Evolutionary conservation across 495 filamentous ascomycete species (phyloP), one percentile per base, ranked within the genome.

Genomic region (Annulohypoxylon maeteangense): DNA sequence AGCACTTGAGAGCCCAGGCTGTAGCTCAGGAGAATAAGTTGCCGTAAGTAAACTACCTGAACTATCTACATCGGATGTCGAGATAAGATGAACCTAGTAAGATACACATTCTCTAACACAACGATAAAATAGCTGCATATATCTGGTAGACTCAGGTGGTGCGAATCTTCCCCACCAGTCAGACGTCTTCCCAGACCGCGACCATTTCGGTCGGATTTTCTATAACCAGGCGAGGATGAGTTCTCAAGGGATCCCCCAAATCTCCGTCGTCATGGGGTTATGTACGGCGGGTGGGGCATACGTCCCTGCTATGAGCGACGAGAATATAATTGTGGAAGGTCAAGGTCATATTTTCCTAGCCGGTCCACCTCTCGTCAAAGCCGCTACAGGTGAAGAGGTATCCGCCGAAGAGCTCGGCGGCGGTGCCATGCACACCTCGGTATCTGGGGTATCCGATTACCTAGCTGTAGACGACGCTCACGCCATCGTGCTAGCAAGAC

Each of bases 201-300:
- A 98, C 12, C 95, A 98, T 77, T 98, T 99, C 75, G 95, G 95
- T 31, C 91, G 96, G 61, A 97, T 98, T 71, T 99, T 99, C 85
- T 99, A 91, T 83, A 98, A 99, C 82, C 95, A 99, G 80, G 96
- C 95, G n/a, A 85, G 93, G 70, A 98, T 95, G 92, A 89, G 86
- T 61, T 86, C 92, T 7, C 78, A 88, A 20, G 92, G 93, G 7
- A 97, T 98, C 66, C 95, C 95, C 1, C 95, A 99, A 78, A 91
- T 99, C 65, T 90, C 93, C 1, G 93, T 98, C 2, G 95, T 99
- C 25, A 97, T 99, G 95, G 95, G 95, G 0, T 91, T 95, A n/a
- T 98, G 94, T 80, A 97, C 94, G 0, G 94, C 94, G 0, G 95
- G 95, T 57, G 95, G 95, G 31, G 95, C 95, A 22, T 99, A 99